Conservation (phyloP, 192 early-diverging fungal genomes). For the Radiomyces spectabilis region DNA sequence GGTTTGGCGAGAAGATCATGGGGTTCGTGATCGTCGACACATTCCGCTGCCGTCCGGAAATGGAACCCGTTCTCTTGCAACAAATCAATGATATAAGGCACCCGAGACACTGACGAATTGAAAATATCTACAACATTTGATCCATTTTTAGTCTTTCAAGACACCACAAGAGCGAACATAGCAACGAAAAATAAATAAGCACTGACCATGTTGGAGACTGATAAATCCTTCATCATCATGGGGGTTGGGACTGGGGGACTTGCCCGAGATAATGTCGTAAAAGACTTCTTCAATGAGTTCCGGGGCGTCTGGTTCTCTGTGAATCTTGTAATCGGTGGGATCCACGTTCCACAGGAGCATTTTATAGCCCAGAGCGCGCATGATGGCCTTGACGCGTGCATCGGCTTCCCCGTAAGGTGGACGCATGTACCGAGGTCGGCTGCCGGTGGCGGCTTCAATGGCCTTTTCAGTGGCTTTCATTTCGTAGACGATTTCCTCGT, state of each 20-base stretch:
- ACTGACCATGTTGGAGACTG: constrained; percentile 27
- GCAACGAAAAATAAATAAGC: background rate
- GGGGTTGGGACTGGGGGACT: constrained; percentile 1
- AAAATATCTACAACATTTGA: background rate
- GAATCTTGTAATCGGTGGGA: constrained; percentile 25
- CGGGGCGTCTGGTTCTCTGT: constrained; percentile 10
- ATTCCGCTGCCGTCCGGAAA: background rate
- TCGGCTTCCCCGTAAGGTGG: constrained; percentile 55
- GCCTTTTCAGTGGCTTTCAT: constrained; percentile 39
- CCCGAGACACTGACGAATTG: background rate
- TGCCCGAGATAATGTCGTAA: background rate
- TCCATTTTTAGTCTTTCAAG: background rate
- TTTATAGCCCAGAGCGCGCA: constrained; percentile 25
- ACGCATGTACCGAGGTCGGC: constrained; percentile 49
- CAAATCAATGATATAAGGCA: background rate
- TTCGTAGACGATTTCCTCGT: constrained; percentile 31
- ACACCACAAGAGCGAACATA: background rate
- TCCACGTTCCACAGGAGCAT: constrained; percentile 29
- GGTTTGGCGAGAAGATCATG: too few relatives aligned
- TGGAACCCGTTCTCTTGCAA: background rate
- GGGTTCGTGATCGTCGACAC: background rate
- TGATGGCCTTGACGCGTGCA: constrained; percentile 44
- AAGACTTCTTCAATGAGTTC: constrained; percentile 11
- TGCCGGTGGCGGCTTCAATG: constrained; percentile 43
- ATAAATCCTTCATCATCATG: constrained; percentile 21